phyloP scores from a whole-genome alignment of 169 alveolate genomes.

The Eimeria falciformis region DNA sequence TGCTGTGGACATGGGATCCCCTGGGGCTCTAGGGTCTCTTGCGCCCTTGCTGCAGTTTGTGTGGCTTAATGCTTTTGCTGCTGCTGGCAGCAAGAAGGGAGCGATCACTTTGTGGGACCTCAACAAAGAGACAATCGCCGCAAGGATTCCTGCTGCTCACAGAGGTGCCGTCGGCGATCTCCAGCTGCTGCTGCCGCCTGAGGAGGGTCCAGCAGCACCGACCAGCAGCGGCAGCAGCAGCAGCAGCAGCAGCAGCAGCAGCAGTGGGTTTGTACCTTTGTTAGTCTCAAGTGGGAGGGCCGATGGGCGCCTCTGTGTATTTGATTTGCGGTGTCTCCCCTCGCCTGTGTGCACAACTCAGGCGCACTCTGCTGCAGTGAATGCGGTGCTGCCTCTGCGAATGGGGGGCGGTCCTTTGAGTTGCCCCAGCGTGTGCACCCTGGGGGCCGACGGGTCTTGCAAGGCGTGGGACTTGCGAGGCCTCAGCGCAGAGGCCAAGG shows the following conservation, averaged over 20 bases:
- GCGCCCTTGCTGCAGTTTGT: constrained; percentile 50
- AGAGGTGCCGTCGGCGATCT: constrained; percentile 69
- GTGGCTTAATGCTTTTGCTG: constrained; percentile 60
- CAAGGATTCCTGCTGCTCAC: constrained; percentile 17
- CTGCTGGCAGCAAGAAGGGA: constrained; percentile 65
- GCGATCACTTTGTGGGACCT: constrained; percentile 59
- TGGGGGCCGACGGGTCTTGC: constrained; percentile 67
- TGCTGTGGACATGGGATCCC: constrained; percentile 5
- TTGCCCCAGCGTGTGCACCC: neutral
- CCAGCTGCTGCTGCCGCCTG: constrained; percentile 64
- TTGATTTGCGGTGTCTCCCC: constrained; percentile 66
- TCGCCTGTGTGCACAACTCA: constrained; percentile 26
- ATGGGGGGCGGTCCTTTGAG: constrained; percentile 3
- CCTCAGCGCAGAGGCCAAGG: neutral
- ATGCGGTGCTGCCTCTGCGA: neutral
- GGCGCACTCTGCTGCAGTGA: constrained; percentile 57
- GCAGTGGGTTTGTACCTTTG: constrained; percentile 50
- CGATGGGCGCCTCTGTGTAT: constrained; percentile 52
- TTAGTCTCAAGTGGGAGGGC: constrained; percentile 36
- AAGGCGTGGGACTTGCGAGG: constrained; percentile 55
- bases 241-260: constrained; percentile 62
- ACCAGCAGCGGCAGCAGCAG: constrained; percentile 19
- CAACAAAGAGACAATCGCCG: constrained; percentile 6
- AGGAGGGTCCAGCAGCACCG: neutral
- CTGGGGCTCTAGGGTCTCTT: neutral